phyloP scores from a whole-genome alignment of 164 flowering plant species.

The Chimonanthus salicifolius region DNA sequence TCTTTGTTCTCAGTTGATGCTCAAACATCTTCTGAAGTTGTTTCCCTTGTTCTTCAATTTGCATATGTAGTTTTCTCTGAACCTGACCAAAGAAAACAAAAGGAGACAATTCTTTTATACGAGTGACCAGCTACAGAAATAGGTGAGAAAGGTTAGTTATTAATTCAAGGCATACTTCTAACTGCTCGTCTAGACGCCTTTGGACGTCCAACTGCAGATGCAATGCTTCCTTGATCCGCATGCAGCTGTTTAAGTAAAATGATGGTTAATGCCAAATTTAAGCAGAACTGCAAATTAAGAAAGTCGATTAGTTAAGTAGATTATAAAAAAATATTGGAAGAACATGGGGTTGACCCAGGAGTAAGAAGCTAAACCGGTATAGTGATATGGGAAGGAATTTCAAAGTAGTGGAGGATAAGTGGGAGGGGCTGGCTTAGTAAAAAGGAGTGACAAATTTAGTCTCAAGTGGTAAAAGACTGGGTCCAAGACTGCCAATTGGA shows the following conservation, averaged over 20 bases:
- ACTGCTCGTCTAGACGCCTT: conserved; percentile 75
- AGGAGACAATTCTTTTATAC: neutral
- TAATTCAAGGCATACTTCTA: conserved; percentile 46
- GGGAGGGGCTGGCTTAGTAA: too few relatives aligned
- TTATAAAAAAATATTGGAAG: too few relatives aligned
- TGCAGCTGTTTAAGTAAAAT: conserved; percentile 34
- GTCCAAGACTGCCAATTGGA: too few relatives aligned
- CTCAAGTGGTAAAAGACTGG: too few relatives aligned
- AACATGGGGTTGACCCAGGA: too few relatives aligned
- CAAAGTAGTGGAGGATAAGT: too few relatives aligned
- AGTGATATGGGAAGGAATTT: too few relatives aligned
- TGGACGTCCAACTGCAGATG: conserved; percentile 74
- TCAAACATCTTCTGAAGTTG: conserved; percentile 65
- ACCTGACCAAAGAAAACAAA: conserved; percentile 28
- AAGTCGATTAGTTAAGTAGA: too few relatives aligned
- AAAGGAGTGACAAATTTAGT: too few relatives aligned
- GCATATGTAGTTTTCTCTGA: conserved; percentile 60
- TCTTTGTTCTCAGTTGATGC: conserved; percentile 40
- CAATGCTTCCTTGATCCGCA: conserved; percentile 67
- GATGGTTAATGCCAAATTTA: neutral
- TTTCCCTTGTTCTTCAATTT: conserved; percentile 79
- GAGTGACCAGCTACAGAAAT: neutral
- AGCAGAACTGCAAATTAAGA: too few relatives aligned
- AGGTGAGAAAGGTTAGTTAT: neutral
- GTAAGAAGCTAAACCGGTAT: too few relatives aligned